Evolutionary conservation across 2,329 filamentous ascomycete species (phyloP).

Genomic region (Venturia aucupariae): DNA sequence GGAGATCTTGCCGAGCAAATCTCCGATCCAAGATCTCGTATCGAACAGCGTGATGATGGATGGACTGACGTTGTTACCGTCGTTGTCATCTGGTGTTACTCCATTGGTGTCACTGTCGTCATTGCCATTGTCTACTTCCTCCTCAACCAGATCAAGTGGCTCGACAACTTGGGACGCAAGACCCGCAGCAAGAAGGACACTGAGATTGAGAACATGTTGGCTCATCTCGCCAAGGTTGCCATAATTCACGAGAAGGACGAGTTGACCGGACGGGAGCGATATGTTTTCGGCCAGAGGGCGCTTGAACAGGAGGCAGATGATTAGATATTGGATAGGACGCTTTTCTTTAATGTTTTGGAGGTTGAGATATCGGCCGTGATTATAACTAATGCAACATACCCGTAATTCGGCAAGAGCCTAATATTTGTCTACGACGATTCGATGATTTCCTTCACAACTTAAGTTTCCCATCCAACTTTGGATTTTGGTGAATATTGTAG

Average conservation of each 20-base stretch:
- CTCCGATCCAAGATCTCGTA: constrained; percentile 34
- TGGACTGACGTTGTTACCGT: constrained; percentile 55
- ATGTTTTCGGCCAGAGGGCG: constrained; percentile 35
- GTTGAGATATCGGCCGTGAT: neutral
- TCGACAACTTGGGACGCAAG: constrained; percentile 55
- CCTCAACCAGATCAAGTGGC: constrained; percentile 48
- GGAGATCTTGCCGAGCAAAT: constrained; percentile 36
- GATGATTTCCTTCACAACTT: neutral
- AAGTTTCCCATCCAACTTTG: no score
- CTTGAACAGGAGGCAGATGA: constrained; percentile 40
- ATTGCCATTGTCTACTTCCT: constrained; percentile 57
- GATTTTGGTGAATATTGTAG: no score
- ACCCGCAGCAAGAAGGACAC: constrained; percentile 53
- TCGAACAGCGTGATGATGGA: constrained; percentile 37
- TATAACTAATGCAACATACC: constrained; percentile 3
- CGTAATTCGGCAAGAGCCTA: constrained; percentile 2
- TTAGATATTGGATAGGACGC: constrained; percentile 20
- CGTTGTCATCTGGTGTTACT: constrained; percentile 56
- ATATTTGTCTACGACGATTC: neutral
- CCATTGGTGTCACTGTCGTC: constrained; percentile 56
- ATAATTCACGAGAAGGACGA: constrained; percentile 49
- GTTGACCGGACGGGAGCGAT: constrained; percentile 33
- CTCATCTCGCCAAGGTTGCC: constrained; percentile 54
- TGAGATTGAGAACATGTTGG: constrained; percentile 57
- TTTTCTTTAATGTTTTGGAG: neutral